A percentile compares a stretch with the other conserved stretches of the same genome.
These are phyloP conservation scores for Hordeum marinum DNA, from an alignment of 176 grass and related monocot species.

Conservation along the genomic window DNA sequence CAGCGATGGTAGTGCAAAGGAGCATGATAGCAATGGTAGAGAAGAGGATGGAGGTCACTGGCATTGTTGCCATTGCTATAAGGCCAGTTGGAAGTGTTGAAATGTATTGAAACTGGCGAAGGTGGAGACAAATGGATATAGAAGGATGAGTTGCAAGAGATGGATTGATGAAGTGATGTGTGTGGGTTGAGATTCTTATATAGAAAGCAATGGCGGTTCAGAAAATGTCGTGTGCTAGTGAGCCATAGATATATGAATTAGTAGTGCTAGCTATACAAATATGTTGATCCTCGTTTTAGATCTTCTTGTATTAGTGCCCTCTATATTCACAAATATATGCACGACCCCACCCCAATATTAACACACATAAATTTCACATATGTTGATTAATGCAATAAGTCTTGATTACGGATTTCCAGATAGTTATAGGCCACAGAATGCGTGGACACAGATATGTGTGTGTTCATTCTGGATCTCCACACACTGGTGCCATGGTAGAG, in stretches of 20 bases:
- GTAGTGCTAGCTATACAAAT: not conserved
- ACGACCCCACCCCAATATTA: not conserved
- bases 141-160: not conserved
- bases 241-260: not conserved
- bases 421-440: not conserved
- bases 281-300: not conserved
- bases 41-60: not conserved
- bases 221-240: not conserved
- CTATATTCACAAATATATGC: not conserved
- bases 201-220: not conserved
- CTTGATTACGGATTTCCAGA: not conserved
- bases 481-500: no score
- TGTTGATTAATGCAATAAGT: not conserved
- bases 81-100: not conserved
- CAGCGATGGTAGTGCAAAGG: not conserved
- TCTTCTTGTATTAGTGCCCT: not conserved
- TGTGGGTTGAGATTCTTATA: not conserved
- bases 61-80: not conserved
- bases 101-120: not conserved
- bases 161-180: not conserved
- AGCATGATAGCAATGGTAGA: not conserved
- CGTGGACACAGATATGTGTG: not conserved
- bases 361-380: not conserved
- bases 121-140: not conserved
- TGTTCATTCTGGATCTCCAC: not conserved